A percentile compares a stretch with the other conserved stretches of the same genome.
These are phyloP conservation scores for Candida orba DNA, from an alignment of 805 yeast species.

Conservation along the genomic window DNA sequence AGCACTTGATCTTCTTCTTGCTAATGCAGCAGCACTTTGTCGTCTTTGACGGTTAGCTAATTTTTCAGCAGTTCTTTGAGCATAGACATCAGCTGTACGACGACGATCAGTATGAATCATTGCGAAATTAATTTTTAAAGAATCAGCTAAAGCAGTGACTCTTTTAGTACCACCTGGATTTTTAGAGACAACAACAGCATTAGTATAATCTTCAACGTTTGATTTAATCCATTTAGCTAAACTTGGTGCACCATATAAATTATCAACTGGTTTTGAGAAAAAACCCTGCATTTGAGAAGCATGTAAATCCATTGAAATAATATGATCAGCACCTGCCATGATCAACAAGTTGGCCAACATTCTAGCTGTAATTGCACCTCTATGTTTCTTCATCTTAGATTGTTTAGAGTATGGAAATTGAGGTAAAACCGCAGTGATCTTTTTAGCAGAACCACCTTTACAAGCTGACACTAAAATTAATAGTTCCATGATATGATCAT, in stretches of 20 bases:
- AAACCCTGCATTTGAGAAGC: conserved; percentile 99
- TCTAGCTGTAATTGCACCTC: conserved; percentile 98
- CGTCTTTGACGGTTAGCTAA: conserved; percentile 30
- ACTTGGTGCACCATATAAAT: conserved; percentile 93
- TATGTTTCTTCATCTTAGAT: conserved; percentile 95
- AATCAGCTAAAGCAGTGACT: conserved; percentile 96
- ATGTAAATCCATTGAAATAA: conserved; percentile 90
- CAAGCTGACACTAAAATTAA: conserved; percentile 91
- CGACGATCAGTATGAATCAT: conserved; percentile 98
- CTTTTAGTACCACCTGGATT: conserved; percentile 99
- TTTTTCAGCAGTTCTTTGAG: conserved; percentile 28
- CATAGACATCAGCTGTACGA: conserved; percentile 61
- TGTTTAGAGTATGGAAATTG: conserved; percentile 97
- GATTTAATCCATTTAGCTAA: conserved; percentile 93
- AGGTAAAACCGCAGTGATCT: conserved; percentile 92
- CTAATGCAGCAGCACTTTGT: conserved; percentile 35
- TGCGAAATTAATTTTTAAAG: conserved; percentile 91
- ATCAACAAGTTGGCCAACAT: conserved; percentile 92
- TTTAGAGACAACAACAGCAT: conserved; percentile 95
- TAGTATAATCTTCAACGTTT: conserved; percentile 75
- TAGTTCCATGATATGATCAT: conserved; percentile 95
- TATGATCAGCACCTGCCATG: conserved; percentile 99
- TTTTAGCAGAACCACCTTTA: conserved; percentile 96
- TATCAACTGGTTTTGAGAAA: conserved; percentile 95
- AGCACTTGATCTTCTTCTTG: conserved; percentile 36